Conservation (phyloP, 441 rosid genomes). For the Pelargonium fulgidum region DNA sequence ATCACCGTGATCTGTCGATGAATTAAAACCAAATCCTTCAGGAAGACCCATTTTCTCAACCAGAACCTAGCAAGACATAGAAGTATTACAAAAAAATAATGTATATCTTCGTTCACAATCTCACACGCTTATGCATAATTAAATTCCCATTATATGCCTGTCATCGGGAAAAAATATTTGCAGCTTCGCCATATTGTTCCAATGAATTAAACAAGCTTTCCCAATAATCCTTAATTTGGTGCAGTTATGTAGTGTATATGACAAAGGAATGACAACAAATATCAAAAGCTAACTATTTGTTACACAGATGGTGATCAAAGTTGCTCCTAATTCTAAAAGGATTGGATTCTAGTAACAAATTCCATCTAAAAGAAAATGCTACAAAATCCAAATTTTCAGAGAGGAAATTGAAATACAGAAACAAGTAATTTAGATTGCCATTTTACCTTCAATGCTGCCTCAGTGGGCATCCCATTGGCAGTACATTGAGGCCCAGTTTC, state of each 20-base stretch:
- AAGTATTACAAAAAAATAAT: background rate
- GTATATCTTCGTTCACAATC: background rate
- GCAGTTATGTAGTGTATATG: background rate
- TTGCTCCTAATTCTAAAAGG: background rate
- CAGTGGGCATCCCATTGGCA: constrained; percentile 46
- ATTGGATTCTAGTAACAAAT: background rate
- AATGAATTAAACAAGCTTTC: background rate
- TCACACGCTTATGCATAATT: background rate
- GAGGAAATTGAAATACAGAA: background rate
- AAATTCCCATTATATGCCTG: background rate
- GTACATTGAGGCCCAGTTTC: constrained; percentile 32
- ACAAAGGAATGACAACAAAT: background rate
- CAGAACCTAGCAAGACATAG: constrained; percentile 44
- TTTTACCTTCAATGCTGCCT: constrained; percentile 42
- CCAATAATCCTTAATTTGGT: background rate
- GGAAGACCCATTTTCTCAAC: constrained; percentile 93
- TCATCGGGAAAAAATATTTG: background rate
- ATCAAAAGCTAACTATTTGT: background rate
- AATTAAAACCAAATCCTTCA: constrained; percentile 23
- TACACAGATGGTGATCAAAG: background rate
- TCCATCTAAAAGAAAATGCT: background rate
- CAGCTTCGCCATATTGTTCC: background rate
- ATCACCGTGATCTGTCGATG: constrained; percentile 23
- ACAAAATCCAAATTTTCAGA: background rate
- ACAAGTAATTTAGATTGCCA: background rate